These are phyloP conservation scores for Phytopythium helicoides DNA, from an alignment of 352 stramenopile genomes.

Conservation along the genomic window DNA sequence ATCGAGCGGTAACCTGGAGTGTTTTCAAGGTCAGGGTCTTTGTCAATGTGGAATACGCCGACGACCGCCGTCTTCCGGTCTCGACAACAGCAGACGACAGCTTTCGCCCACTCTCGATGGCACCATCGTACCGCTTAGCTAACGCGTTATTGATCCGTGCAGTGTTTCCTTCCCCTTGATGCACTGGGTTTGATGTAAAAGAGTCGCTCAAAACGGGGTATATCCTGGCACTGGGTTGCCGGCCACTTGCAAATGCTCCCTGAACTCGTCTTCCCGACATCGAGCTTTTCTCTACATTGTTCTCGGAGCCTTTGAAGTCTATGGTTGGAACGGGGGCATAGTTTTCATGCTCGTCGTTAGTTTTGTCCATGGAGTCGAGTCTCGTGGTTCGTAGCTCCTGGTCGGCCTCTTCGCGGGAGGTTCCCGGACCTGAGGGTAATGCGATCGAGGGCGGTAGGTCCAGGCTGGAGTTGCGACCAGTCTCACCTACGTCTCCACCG, in stretches of 20 bases:
- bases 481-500: too few relatives aligned
- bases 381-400: constrained; percentile 1
- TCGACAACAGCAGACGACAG: not conserved
- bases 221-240: constrained; percentile 2
- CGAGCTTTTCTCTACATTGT: constrained; percentile 2
- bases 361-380: not conserved
- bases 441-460: too few relatives aligned
- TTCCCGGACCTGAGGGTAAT: too few relatives aligned
- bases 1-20: constrained; percentile 11
- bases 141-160: not conserved
- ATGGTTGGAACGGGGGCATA: not conserved
- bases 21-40: constrained; percentile 21
- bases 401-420: not conserved
- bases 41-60: constrained; percentile 4
- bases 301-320: not conserved
- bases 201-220: constrained; percentile 6
- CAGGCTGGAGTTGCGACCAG: too few relatives aligned
- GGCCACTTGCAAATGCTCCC: not conserved
- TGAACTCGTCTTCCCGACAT: constrained; percentile 1
- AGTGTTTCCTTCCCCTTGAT: not conserved
- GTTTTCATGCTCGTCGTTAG: not conserved
- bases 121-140: not conserved
- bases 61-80: not conserved
- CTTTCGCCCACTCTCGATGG: not conserved
- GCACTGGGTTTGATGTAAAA: not conserved